phyloP scores from a whole-genome alignment of 352 stramenopile species.

The Phytophthora sojae region DNA sequence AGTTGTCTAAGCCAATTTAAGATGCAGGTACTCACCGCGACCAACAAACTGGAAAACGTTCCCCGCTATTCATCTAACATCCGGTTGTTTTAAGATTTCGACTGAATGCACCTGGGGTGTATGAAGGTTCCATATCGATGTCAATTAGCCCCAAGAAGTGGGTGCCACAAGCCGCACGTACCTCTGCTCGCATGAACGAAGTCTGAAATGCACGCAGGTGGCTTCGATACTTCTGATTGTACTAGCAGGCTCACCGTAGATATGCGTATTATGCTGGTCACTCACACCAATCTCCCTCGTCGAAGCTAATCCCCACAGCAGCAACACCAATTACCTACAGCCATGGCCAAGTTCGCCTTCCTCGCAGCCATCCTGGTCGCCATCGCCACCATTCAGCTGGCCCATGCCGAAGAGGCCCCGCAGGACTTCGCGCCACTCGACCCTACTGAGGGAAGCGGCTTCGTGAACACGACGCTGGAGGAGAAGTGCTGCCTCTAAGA shows the following conservation, averaged over 20 bases:
- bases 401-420: not conserved
- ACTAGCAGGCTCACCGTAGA: too few relatives aligned
- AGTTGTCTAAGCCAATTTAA: too few relatives aligned
- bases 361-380: conserved; percentile 10
- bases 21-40: too few relatives aligned
- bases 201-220: not conserved
- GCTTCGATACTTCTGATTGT: too few relatives aligned
- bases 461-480: not conserved
- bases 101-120: too few relatives aligned
- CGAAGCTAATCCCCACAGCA: too few relatives aligned
- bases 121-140: too few relatives aligned
- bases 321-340: not conserved
- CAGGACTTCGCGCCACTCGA: not conserved
- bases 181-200: not conserved
- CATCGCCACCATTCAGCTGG: not conserved
- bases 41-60: too few relatives aligned
- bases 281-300: not conserved
- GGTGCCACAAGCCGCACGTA: not conserved
- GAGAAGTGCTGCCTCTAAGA: not conserved
- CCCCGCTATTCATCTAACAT: too few relatives aligned
- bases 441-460: not conserved
- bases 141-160: too few relatives aligned
- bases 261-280: too few relatives aligned
- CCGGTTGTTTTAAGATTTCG: too few relatives aligned
- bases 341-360: conserved; percentile 16